Percentiles rank a stretch among this genome's conserved stretches.
phyloP scores from a whole-genome alignment of 108 stramenopile species.

The Ochromonas danica region DNA sequence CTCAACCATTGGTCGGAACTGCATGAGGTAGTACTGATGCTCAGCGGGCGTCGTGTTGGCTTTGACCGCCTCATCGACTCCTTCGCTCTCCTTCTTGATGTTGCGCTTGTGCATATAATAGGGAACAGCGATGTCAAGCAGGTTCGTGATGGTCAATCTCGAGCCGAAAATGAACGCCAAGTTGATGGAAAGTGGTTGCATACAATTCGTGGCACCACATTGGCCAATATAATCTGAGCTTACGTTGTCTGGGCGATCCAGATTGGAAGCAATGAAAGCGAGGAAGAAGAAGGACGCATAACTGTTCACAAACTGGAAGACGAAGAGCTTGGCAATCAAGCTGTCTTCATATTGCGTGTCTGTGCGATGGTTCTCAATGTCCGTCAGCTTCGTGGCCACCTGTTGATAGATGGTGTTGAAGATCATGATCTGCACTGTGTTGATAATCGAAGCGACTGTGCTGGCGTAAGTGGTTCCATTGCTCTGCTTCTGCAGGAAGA shows the following conservation, averaged over 20 bases:
- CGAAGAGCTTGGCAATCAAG: slow-evolving; percentile 46
- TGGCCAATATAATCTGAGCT: neutral
- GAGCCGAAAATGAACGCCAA: slow-evolving; percentile 34
- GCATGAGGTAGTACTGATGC: neutral
- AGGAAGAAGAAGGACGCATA: slow-evolving; percentile 49
- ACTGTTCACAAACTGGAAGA: slow-evolving; percentile 53
- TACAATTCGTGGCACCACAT: slow-evolving; percentile 32
- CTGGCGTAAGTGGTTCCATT: slow-evolving; percentile 28
- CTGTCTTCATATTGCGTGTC: slow-evolving; percentile 48
- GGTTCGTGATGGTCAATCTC: slow-evolving; percentile 9
- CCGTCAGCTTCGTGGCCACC: slow-evolving; percentile 38
- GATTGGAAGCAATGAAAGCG: slow-evolving; percentile 45
- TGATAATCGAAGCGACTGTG: slow-evolving; percentile 37
- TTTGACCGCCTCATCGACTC: neutral
- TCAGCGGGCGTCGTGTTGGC: neutral
- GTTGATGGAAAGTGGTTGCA: slow-evolving; percentile 12
- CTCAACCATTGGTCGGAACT: neutral
- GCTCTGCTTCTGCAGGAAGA: neutral
- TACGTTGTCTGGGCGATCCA: neutral
- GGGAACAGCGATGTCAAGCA: slow-evolving; percentile 10
- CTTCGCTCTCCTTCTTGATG: slow-evolving; percentile 22
- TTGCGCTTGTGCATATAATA: neutral
- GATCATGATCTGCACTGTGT: slow-evolving; percentile 47
- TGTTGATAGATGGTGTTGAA: slow-evolving; percentile 41
- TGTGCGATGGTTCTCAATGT: slow-evolving; percentile 49